Evolutionary conservation across 2,329 filamentous ascomycete genomes (phyloP), one percentile per base, ranked within the genome.

Genomic region (Aphanocladium album): DNA sequence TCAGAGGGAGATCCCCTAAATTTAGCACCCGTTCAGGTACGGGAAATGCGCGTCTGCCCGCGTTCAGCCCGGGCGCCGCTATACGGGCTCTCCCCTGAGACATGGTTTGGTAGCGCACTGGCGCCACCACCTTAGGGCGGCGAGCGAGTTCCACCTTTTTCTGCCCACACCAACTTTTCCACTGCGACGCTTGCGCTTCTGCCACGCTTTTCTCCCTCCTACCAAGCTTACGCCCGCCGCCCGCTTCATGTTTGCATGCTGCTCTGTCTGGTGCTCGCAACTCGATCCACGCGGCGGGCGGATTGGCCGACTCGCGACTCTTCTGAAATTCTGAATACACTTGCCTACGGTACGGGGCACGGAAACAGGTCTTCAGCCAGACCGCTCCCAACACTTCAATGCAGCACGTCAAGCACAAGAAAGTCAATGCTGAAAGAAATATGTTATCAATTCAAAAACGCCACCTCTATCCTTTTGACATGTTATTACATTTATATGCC

Each of bases 401-500:
- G n/a, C 27, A 57, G 6, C 14, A n/a, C 25, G 54, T 50, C 33
- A 50, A 23, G 14, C 39, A 33, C 30, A 17, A 35, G 21, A 47
- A 51, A 45, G 21, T 54, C 35, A 56, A 45, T 46, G 16, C 39
- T 53, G 11, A 23, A 7, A n/a, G 17, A 35, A 53, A 41, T 41
- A 17, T 21, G 5, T 45, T 33, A 45, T 59, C 37, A 33, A 59
- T 45, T 53, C 23, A 47, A 47, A 17, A 43, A 51, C 37, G 46
- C 46, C 21, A 27, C 46, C 39, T 60, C 33, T 49, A 49, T 59
- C 46, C 33, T 51, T 47, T 27, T n/a, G 55, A 62, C 63, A 58
- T 66, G 55, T 47, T 55, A 37, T 43, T 51, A 50, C 54, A 59
- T 43, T 49, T 62, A 67, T 65, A 67, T 76, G 83, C 83, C 83